Evolutionary conservation across 176 grass and related monocot species (phyloP), one percentile per base, ranked within the genome.

Genomic region (Zoysia pacifica): DNA sequence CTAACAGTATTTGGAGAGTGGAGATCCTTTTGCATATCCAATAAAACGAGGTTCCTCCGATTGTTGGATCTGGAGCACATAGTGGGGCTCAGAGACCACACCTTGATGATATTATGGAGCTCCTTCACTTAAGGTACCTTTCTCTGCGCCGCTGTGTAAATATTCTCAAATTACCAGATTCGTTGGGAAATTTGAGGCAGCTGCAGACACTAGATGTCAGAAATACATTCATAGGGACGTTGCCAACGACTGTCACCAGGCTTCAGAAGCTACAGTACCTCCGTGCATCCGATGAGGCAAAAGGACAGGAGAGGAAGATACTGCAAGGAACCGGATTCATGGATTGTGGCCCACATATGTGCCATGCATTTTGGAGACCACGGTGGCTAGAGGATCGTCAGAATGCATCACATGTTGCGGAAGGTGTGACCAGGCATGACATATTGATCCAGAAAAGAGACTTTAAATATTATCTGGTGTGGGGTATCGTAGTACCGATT

Each of bases 31-130:
- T 28, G 60, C 7, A 40, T 43, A 15, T 90, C 61, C 12, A 0
- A 28, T 0, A 83, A 52, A 9, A 81, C 87, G 84, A 78, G 6
- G 2, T 7, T 85, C 6, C 15, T 91, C 0, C 61, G 85, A 4
- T 77, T 91, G 7, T 37, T 91, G 0, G 85, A 91, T 11, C n/a
- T 91, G 9, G 81, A 91, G 46, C 16, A 7, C 1, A 50, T 40
- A 15, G 0, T 5, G 1, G 52, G 52, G 4, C 52, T 54, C 2
- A 5, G 12, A 5, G 4, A 54, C 14, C 8, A 19, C 36, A 85
- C 49, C 69, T 91, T 1, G 7, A 35, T 1, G 45, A 39, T 0
- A 61, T 91, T 3, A 42, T 11, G 1, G 68, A 69, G 8, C 50
- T 91, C 0, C 7, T 56, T 16, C 84, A 80, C 20, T 62, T 87